Conservation (phyloP, 75 land plant species). For the Cryptomeria japonica region DNA sequence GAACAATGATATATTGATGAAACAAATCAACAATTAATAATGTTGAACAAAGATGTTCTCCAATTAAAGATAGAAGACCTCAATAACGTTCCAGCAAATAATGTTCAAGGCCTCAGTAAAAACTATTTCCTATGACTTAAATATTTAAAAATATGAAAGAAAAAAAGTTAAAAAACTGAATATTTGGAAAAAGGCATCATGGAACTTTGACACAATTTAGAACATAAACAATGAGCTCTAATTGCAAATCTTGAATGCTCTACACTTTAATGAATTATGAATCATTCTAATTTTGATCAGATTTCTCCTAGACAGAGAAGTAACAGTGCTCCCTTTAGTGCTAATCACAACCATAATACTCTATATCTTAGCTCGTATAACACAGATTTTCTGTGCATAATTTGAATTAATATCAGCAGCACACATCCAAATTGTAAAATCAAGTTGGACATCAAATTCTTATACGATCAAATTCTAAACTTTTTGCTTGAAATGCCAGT, state of each 20-base stretch:
- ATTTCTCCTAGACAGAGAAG: background rate
- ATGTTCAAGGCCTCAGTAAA: background rate
- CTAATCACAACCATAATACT: no score
- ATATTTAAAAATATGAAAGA: background rate
- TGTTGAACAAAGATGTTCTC: background rate
- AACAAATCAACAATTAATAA: background rate
- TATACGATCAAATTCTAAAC: background rate
- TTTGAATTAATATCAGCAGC: background rate
- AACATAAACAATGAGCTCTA: constrained; percentile 3
- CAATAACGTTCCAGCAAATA: background rate
- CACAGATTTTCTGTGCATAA: background rate
- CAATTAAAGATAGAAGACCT: background rate
- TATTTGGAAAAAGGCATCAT: background rate
- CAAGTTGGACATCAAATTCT: background rate
- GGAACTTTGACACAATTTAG: background rate
- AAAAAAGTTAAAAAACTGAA: background rate
- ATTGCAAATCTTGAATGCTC: background rate
- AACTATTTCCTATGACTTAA: background rate
- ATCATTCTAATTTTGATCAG: background rate
- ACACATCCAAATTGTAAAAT: background rate
- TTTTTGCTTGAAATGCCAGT: background rate
- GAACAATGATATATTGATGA: background rate
- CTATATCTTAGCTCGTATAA: background rate
- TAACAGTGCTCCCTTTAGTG: background rate
- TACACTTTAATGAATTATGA: background rate